These are phyloP conservation scores for Suillus fuscotomentosus DNA, from an alignment of 768 basidiomycete species.

Conservation along the genomic window DNA sequence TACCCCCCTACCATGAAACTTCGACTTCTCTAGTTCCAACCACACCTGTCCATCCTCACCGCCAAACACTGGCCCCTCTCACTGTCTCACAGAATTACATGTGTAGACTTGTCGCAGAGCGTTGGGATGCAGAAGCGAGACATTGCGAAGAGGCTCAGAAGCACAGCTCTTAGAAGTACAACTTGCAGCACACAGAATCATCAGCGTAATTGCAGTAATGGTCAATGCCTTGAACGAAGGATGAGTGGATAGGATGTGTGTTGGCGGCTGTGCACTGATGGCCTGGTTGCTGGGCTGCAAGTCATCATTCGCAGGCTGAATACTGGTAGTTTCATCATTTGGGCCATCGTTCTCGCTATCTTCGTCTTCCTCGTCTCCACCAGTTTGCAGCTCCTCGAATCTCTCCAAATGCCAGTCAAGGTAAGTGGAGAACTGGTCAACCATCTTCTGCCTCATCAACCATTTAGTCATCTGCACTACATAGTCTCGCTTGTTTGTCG, in stretches of 20 bases:
- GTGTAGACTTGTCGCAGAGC: no score
- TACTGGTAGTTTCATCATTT: not conserved
- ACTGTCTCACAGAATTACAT: no score
- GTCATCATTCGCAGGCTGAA: no score
- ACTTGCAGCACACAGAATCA: no score
- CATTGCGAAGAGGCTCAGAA: no score
- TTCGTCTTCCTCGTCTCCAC: not conserved
- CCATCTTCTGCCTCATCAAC: conserved; percentile 6
- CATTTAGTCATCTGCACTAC: conserved; percentile 10
- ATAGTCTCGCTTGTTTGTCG: not conserved
- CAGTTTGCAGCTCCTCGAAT: not conserved
- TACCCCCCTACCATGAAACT: no score
- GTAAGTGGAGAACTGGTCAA: conserved; percentile 26
- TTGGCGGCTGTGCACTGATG: not conserved
- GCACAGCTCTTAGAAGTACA: no score
- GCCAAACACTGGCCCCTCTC: no score
- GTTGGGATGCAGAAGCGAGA: no score
- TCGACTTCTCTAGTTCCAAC: no score
- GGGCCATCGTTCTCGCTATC: no score
- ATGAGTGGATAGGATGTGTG: not conserved
- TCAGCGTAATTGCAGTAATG: not conserved
- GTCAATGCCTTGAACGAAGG: not conserved
- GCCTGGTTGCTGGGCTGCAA: not conserved
- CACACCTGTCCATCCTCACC: no score
- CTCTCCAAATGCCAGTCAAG: conserved; percentile 21